Conservation (phyloP, 805 yeast species). For the Kodamaea leandrae region DNA sequence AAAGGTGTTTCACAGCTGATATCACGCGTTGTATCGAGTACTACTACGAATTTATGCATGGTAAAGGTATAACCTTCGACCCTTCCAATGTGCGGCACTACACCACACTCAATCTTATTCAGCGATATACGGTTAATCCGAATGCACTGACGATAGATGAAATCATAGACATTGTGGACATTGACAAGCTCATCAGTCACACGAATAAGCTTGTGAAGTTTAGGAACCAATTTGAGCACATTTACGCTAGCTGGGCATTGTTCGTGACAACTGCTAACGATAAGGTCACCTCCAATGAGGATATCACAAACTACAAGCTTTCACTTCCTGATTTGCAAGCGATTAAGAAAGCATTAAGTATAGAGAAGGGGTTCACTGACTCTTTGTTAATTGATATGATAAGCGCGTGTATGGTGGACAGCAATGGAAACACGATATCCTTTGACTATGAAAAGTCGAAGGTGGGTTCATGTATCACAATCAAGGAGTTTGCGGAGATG, state of each 20-base stretch:
- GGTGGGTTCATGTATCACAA: conserved; percentile 26
- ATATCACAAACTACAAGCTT: conserved; percentile 18
- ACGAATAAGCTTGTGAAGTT: conserved; percentile 29
- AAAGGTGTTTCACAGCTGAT: conserved; percentile 32
- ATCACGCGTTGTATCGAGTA: conserved; percentile 30
- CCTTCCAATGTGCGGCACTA: conserved; percentile 20
- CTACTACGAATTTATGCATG: conserved; percentile 26
- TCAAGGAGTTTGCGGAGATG: conserved; percentile 43
- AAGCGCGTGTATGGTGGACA: conserved; percentile 30
- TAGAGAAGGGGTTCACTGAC: conserved; percentile 33
- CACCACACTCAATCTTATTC: conserved; percentile 26
- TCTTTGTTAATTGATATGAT: conserved; percentile 41
- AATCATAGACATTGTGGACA: conserved; percentile 39
- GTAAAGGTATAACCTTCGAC: conserved; percentile 12
- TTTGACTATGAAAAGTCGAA: conserved; percentile 26
- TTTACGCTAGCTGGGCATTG: conserved; percentile 33
- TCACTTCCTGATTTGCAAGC: conserved; percentile 28
- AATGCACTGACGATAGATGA: conserved; percentile 15
- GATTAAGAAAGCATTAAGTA: conserved; percentile 27
- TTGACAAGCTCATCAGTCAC: conserved; percentile 35
- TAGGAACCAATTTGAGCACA: conserved; percentile 28
- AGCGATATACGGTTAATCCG: conserved; percentile 29
- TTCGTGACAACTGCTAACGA: conserved; percentile 25
- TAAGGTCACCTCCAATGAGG: background rate
- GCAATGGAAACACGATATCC: conserved; percentile 27